Base-by-base conservation (phyloP, 1,139 yeast genomes). In the Starmera stellimalicola region DNA sequence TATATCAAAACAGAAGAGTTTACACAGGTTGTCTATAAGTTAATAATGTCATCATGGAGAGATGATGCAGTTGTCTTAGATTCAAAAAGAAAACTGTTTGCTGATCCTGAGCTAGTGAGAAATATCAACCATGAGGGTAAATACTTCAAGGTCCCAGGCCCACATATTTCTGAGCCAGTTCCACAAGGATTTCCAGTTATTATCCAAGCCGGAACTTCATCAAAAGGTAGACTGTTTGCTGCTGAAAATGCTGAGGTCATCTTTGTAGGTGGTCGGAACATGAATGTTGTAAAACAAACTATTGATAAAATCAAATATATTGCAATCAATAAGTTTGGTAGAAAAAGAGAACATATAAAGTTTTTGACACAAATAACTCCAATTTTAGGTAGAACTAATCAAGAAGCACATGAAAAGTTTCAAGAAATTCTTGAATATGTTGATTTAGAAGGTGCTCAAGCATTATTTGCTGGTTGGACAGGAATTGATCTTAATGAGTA, bases 201-300 rank as follows among this genome's bases (percentile, higher is more conserved):
- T 29, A 50, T 63, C 29, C 70, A 64, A 43, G 70, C 70, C 2
- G 70, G 70, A 11, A 57, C 67, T 16, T 63, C 69, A 1, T 47
- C 55, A n/a, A 55, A 54, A 14, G 69, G 70, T n/a, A 56, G 54
- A 34, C 58, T 60, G 8, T 59, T 59, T 47, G 68, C 68, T 10
- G 68, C 69, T 14, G 54, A 55, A 37, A 56, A 62, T 44, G 68
- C 67, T 3, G 69, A 63, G 40, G 55, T 54, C 10, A 60, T 61
- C 10, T 63, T 63, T 41, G 50, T 61, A 15, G 55, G 62, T 16
- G 43, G 46, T 16, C 33, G 45, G 23, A 44, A 50, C 6, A 49
- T 63, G 3, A 60, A 56, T 33, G 47, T 45, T 12, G 48, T 60
- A 17, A 54, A 46, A 6, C 45, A 37, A 15, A 54, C 55, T 39